Conservation (phyloP, 2,329 filamentous ascomycete genomes). For the Aspergillus sp. region DNA sequence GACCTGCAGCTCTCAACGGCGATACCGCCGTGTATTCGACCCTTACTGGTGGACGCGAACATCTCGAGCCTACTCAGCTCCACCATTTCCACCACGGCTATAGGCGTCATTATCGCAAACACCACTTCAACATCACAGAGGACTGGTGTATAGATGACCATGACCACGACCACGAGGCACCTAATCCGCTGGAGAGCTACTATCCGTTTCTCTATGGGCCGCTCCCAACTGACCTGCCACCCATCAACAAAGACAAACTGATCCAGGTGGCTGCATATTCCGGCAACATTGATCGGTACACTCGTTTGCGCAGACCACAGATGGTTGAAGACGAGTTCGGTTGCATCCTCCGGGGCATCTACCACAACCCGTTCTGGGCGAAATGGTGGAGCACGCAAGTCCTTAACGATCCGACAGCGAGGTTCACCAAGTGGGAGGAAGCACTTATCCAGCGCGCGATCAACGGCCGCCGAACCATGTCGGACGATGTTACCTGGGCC, state of each 20-base stretch:
- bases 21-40: neutral
- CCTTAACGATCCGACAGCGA: neutral
- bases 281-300: slow-evolving; percentile 44
- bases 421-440: neutral
- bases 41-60: neutral
- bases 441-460: neutral
- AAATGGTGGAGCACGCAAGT: slow-evolving; percentile 26
- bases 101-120: neutral
- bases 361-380: slow-evolving; percentile 40
- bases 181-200: neutral
- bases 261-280: slow-evolving; percentile 40
- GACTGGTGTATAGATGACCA: neutral
- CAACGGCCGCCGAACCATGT: slow-evolving; percentile 6
- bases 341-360: slow-evolving; percentile 36
- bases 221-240: slow-evolving; percentile 38
- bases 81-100: neutral
- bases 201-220: slow-evolving; percentile 3
- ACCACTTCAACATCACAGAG: neutral
- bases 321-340: slow-evolving; percentile 24
- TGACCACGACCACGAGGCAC: slow-evolving; percentile 4
- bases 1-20: slow-evolving; percentile 12
- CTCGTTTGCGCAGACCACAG: slow-evolving; percentile 32
- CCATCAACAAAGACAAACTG: slow-evolving; percentile 39
- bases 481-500: neutral
- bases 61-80: fast-evolving